A percentile compares a stretch with the other conserved stretches of the same genome.
Conservation (phyloP, 2,329 filamentous ascomycete species). For the Clarireedia hainanense region DNA sequence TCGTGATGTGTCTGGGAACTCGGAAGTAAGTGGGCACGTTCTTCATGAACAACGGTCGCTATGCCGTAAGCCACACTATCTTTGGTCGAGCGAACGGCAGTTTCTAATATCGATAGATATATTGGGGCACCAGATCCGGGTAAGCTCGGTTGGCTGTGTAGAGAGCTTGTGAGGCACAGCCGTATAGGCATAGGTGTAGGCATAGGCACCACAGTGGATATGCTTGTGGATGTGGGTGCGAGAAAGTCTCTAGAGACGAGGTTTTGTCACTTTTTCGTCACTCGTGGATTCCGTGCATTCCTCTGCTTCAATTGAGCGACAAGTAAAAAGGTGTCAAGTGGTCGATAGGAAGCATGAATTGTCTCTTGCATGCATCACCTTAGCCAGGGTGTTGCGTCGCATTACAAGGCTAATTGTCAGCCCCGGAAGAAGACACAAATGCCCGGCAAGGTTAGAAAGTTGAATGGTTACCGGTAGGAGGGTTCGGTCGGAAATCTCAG, state of each 20-base stretch:
- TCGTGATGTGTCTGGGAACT: background rate
- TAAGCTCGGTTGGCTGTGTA: background rate
- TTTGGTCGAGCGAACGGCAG: slow-evolving; percentile 4
- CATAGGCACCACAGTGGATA: background rate
- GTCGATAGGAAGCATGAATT: background rate
- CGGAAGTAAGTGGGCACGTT: background rate
- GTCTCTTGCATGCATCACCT: slow-evolving; percentile 1
- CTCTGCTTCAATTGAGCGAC: background rate
- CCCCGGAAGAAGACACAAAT: background rate
- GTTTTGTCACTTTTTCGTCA: background rate
- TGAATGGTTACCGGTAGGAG: slow-evolving; percentile 6
- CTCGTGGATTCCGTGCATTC: background rate
- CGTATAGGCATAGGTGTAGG: background rate
- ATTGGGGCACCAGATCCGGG: slow-evolving; percentile 1
- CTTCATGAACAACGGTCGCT: slow-evolving; percentile 2
- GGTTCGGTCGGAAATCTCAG: slow-evolving; percentile 10
- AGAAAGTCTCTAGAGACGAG: background rate
- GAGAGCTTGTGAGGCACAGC: background rate
- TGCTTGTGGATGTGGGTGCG: background rate
- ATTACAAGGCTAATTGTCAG: slow-evolving; percentile 1
- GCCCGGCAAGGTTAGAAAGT: background rate
- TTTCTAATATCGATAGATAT: slow-evolving; percentile 6
- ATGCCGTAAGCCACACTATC: slow-evolving; percentile 7
- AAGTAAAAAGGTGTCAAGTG: too few species aligned
- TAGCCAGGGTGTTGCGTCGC: slow-evolving; percentile 1